A percentile compares a stretch with the other conserved stretches of the same genome.
These are phyloP conservation scores for Fusarium sp. DNA, from an alignment of 2,329 filamentous ascomycete genomes.

Conservation along the genomic window DNA sequence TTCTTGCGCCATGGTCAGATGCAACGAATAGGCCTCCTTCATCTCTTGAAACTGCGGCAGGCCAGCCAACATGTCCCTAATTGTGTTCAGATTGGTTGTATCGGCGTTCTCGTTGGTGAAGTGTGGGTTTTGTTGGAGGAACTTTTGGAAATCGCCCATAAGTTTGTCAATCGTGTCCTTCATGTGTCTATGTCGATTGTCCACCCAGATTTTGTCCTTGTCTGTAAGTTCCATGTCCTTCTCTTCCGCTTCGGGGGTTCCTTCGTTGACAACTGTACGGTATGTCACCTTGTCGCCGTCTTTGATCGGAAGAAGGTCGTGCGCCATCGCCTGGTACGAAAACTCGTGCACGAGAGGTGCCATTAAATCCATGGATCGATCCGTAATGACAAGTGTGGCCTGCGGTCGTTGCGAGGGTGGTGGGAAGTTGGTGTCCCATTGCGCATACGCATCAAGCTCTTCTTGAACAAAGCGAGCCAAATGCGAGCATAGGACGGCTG, in stretches of 20 bases:
- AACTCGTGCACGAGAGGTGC: constrained; percentile 94
- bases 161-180: constrained; percentile 96
- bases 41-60: constrained; percentile 94
- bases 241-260: constrained; percentile 74
- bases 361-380: constrained; percentile 91
- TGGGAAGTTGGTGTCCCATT: constrained; percentile 86
- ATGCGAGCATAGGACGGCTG: constrained; percentile 86
- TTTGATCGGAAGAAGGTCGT: constrained; percentile 88
- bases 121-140: constrained; percentile 90
- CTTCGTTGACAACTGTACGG: constrained; percentile 81
- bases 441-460: constrained; percentile 88
- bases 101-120: constrained; percentile 81
- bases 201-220: constrained; percentile 93
- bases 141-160: constrained; percentile 91
- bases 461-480: constrained; percentile 92
- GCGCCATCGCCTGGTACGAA: constrained; percentile 98
- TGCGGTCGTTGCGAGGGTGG: constrained; percentile 81
- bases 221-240: constrained; percentile 94
- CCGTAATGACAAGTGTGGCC: constrained; percentile 86
- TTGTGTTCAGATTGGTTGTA: constrained; percentile 84
- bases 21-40: constrained; percentile 93
- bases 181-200: constrained; percentile 96
- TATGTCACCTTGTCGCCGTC: constrained; percentile 92
- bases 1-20: constrained; percentile 96
- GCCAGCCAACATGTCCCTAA: constrained; percentile 97